phyloP scores from a whole-genome alignment of 805 yeast genomes.

The Wickerhamiella nectarea region DNA sequence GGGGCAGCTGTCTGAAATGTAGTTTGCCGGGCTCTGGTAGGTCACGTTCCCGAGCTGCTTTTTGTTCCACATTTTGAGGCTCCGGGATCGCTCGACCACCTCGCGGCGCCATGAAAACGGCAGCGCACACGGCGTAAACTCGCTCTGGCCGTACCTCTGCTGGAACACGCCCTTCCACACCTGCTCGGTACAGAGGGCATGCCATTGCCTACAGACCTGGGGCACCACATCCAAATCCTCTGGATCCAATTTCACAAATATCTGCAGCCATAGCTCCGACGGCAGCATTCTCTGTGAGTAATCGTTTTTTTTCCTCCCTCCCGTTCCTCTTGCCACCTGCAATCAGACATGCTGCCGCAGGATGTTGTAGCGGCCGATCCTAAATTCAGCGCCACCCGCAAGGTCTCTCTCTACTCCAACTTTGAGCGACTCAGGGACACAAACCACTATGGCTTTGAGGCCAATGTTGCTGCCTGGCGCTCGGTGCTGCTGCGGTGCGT shows the following conservation, averaged over 20 bases:
- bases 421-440: conserved; percentile 31
- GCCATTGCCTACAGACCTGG: conserved; percentile 24
- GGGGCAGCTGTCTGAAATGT: conserved; percentile 12
- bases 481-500: conserved; percentile 25
- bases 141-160: conserved; percentile 16
- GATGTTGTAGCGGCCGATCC: conserved; percentile 19
- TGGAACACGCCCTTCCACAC: conserved; percentile 23
- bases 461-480: conserved; percentile 38
- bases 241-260: conserved; percentile 19
- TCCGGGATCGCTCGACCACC: conserved; percentile 18
- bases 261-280: conserved; percentile 17
- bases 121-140: conserved; percentile 3
- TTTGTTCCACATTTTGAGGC: conserved; percentile 22
- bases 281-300: conserved; percentile 13
- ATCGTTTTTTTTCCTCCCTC: background rate
- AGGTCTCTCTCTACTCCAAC: conserved; percentile 37
- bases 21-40: conserved; percentile 16
- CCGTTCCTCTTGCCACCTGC: too few species aligned
- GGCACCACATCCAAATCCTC: conserved; percentile 19
- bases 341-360: conserved; percentile 6
- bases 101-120: conserved; percentile 23
- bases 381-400: conserved; percentile 30
- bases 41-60: conserved; percentile 19
- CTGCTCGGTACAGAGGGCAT: conserved; percentile 20
- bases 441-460: conserved; percentile 38